Base-by-base conservation (phyloP, 768 basidiomycete species). In the Steccherinum ochraceum region DNA sequence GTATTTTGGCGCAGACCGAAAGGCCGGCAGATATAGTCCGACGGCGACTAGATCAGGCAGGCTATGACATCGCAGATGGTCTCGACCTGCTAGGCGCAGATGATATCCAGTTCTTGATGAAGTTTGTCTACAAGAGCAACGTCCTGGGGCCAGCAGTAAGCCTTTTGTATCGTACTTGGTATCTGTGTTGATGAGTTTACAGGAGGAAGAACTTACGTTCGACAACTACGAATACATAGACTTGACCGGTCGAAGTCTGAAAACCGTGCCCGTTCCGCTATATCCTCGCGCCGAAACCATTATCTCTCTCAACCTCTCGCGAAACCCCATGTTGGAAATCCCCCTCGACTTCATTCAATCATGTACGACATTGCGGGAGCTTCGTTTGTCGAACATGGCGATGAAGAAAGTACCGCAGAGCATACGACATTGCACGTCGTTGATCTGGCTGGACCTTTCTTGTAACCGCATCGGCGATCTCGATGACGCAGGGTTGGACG, bases 311-410 rank as follows among this genome's bases (percentile, higher is more conserved):
- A 89, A 88, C 53, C 78, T 98, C 12, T 95, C 93, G 3, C 83
- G 89, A 41, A 99, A 98, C 63, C 93, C 94, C 2, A 91, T 95
- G 80, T 79, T 94, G 49, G 94, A 98, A 66, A 86, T 98, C 27
- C 96, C 95, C 0, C 83, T 92, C 46, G 96, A 98, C 68, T 99
- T 99, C 64, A 86, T 96, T 51, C 90, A 96, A 66, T 81, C 86
- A 4, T 95, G 93, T 62, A 80, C 79, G 1, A 79, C 74, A 4
- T 78, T 99, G 7, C 83, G 85, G 51, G 93, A 96, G 59, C 80
- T 99, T 40, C 81, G 85, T 5, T 72, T 99, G 39, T 84, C 86
- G 10, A 82, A 90, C 56, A 95, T 95, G 88, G 90, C 89, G 12
- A 86, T 97, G 78, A 96, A 95, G 68, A 85, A 87, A 55, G 86